phyloP scores from a whole-genome alignment of 257 asterid species.

The Forsythia suspensa region DNA sequence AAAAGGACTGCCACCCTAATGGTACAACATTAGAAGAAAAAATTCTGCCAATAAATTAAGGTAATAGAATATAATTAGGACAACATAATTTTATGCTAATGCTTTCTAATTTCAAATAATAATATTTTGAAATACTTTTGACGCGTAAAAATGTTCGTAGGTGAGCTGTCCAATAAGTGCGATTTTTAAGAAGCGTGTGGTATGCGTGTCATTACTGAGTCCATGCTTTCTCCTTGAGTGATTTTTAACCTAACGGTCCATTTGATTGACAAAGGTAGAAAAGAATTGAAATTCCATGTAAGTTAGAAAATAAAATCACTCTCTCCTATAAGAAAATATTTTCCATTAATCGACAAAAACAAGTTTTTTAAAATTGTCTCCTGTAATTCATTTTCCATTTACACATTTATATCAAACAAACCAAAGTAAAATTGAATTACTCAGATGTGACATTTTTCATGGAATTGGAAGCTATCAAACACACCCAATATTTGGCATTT shows the following conservation, averaged over 20 bases:
- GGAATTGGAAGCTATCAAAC: too few relatives aligned
- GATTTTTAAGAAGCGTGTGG: background rate
- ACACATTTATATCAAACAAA: too few relatives aligned
- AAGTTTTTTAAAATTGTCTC: too few relatives aligned
- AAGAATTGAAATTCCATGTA: too few relatives aligned
- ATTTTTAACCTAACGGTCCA: background rate
- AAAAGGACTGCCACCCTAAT: background rate
- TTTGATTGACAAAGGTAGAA: too few relatives aligned
- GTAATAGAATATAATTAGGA: background rate
- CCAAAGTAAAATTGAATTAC: too few relatives aligned
- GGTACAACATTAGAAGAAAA: background rate
- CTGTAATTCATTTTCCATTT: too few relatives aligned
- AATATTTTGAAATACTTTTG: background rate
- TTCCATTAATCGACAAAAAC: too few relatives aligned
- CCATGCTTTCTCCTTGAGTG: background rate
- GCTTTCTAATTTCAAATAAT: background rate
- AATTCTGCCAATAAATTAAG: background rate
- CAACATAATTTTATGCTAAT: background rate
- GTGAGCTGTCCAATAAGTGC: background rate
- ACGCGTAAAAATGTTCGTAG: background rate
- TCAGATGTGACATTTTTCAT: too few relatives aligned
- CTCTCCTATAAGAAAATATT: too few relatives aligned
- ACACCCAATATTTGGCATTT: background rate
- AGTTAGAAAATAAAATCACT: too few relatives aligned
- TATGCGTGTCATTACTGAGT: too few relatives aligned